Evolutionary conservation across 192 early-diverging fungal genomes (phyloP), one percentile per base, ranked within the genome.

Genomic region (Linnemannia exigua): DNA sequence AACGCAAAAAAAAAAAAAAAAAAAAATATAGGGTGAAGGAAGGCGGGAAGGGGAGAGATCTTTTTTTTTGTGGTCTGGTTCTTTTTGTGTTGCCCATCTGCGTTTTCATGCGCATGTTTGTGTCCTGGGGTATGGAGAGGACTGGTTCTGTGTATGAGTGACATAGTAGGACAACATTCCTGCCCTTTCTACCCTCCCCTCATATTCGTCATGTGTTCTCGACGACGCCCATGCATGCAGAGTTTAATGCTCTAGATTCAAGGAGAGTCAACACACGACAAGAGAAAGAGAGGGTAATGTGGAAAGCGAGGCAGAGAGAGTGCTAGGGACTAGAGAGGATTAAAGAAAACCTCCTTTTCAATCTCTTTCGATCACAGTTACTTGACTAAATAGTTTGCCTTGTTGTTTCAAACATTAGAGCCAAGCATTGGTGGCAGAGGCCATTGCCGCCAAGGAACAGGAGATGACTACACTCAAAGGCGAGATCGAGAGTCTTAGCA

Each of bases 401-500:
- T 44, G 48, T 48, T 63, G 70, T 54, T 15, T 35, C n/a, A 11
- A 67, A 71, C 36, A 46, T 41, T 86, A 86, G 84, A 79, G 78
- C 46, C 84, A 86, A 37, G 75, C 84, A 20, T 37, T 79, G 41
- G 84, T 80, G 54, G 74, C 79, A 38, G 84, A 86, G 48, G 84
- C 79, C 1, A 76, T 86, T n/a, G 84, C 84, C 41, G 75, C 74
- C 69, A 86, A 86, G 70, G 84, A 86, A 35, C 78, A 79, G 37
- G 84, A 86, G 54, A 80, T 86, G 35, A 31, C 74, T 31, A 66
- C 74, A 3, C 52, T 86, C 74, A 86, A 80, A 70, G 47, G 48
- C 31, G 84, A 86, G 71, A 61, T 86, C 38, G 84, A 86, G 63
- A 86, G 84, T 75, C 58, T 86, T 38, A 86, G 70, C 71, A 70